Percentiles rank a stretch among this genome's conserved stretches.
Conservation (phyloP, 139 green algal genomes). For the Chlorella sorokiniana region DNA sequence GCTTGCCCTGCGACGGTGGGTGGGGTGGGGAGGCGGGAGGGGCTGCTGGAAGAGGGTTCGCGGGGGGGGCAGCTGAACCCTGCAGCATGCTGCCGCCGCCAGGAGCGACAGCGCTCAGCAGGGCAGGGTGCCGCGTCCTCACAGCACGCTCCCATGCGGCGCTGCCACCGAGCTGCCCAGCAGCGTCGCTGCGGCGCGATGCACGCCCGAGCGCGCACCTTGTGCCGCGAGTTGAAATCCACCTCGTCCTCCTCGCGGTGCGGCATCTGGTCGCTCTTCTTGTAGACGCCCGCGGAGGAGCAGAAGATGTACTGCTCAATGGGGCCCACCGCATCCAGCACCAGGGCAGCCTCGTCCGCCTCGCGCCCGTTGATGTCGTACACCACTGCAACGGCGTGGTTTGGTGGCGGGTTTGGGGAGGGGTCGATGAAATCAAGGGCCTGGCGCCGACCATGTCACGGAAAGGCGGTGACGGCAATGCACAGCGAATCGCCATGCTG, state of each 20-base stretch:
- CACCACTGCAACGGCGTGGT: constrained; percentile 68
- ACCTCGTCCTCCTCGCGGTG: constrained; percentile 89
- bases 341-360: constrained; percentile 72
- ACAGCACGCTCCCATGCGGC: background rate
- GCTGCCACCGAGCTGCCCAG: background rate
- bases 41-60: background rate
- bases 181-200: background rate
- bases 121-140: too few species aligned
- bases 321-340: constrained; percentile 71
- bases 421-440: background rate
- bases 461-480: too few species aligned
- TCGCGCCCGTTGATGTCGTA: constrained; percentile 98
- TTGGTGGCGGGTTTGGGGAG: background rate
- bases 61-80: too few species aligned
- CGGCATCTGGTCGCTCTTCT: constrained; percentile 94
- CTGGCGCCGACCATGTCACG: too few species aligned
- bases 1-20: constrained; percentile 80
- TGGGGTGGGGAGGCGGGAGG: background rate
- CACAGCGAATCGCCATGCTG: too few species aligned
- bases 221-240: constrained; percentile 92
- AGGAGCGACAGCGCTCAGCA: too few species aligned
- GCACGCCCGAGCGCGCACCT: constrained; percentile 57
- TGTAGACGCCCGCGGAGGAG: constrained; percentile 93
- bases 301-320: constrained; percentile 92
- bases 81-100: too few species aligned